These are phyloP conservation scores for Aspergillaceae sp. DNA, from an alignment of 2,329 filamentous ascomycete species.

Conservation along the genomic window DNA sequence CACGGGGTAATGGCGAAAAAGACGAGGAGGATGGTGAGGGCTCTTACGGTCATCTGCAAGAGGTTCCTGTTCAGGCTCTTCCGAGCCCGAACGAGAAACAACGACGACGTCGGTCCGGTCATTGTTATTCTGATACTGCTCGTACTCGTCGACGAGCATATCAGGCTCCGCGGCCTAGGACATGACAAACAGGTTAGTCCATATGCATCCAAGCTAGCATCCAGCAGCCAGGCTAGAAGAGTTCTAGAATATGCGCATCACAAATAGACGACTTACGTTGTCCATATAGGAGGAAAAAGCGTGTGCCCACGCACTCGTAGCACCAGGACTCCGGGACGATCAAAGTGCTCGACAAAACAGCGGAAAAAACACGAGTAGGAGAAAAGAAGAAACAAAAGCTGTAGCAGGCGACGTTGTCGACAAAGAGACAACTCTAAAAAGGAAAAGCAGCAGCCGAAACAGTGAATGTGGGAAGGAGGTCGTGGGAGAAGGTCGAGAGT, in stretches of 20 bases:
- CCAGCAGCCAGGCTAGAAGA: too few species aligned
- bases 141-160: constrained; percentile 53
- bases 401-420: constrained; percentile 7
- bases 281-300: constrained; percentile 32
- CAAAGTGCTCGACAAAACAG: constrained; percentile 1
- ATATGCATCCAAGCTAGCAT: too few species aligned
- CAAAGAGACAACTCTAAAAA: too few species aligned
- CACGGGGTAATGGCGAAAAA: neutral
- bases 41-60: constrained; percentile 51
- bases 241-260: too few species aligned
- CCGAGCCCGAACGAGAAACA: constrained; percentile 52
- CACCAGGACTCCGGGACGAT: constrained; percentile 17
- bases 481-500: neutral
- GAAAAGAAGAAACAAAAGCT: constrained; percentile 13
- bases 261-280: constrained; percentile 33
- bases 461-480: neutral
- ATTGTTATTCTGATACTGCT: constrained; percentile 47
- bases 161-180: constrained; percentile 49
- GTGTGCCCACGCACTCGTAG: constrained; percentile 24
- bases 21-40: constrained; percentile 6
- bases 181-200: constrained; percentile 15
- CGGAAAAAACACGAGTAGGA: constrained; percentile 2
- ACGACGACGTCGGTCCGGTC: constrained; percentile 55
- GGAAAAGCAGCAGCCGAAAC: neutral
- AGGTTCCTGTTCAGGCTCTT: constrained; percentile 48